Base-by-base conservation (phyloP, 805 yeast species). In the Candida stauntonica region DNA sequence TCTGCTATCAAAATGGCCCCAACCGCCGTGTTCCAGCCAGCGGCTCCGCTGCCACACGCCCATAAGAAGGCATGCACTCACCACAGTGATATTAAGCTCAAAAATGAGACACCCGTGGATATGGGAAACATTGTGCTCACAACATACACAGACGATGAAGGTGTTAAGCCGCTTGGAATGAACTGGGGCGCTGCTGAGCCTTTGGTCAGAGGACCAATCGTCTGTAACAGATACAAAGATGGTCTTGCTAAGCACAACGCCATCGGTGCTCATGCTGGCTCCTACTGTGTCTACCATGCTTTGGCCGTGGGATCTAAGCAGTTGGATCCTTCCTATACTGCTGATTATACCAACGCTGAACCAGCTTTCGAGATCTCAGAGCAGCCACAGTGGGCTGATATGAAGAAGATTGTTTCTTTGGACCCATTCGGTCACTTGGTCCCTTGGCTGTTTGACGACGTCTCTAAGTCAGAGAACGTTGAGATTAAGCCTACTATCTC, bases 341-440 rank as follows among this genome's bases (percentile, higher is more conserved):
- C 85, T 19, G 79, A 79, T 50, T 79, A 73, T 56, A 72, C 81
- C 31, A 76, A 78, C 55, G 70, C 84, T 21, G 73, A 78, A 51
- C 84, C 86, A 9, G 79, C 79, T 9, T 73, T 75, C 38, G 52
- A 70, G 18, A 64, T 79, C 46, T 69, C 72, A 8, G 77, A 73
- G 40, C 75, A 72, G 42, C 67, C 73, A 20, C 74, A 72, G 45
- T 79, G 86, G 86, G 63, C 64, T 33, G 73, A 68, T 38, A 49
- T 58, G 15, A 71, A 69, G 44, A 79, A 78, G 57, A 78, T 79
- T 46, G 83, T 77, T 17, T 68, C 84, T 2, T 60, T 79, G 69
- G 86, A 79, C 55, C 81, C 84, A 17, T 74, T 73, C 51, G 86
- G 85, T 18, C 86, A 79, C 48, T 57, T 77, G 44, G 76, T 81